Base-by-base conservation (phyloP, 495 filamentous ascomycete genomes). In the Viridothelium virens region DNA sequence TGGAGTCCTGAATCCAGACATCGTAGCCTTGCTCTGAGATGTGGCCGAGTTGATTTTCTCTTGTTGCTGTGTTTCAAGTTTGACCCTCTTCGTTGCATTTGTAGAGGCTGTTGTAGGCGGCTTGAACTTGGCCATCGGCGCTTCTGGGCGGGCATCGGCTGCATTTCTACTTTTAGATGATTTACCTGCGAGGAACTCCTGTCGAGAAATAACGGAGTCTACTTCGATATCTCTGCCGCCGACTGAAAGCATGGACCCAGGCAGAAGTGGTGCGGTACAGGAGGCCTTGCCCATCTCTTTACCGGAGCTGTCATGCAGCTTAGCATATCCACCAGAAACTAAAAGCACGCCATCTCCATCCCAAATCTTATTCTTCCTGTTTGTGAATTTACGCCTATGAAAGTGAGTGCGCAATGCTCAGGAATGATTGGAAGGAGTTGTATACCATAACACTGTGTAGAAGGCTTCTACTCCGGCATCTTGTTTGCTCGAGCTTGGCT, bases 361-460 rank as follows among this genome's bases (percentile, higher is more conserved):
- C 87, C 90, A 93, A 16, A 87, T 91, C 73, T 92, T 93, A 77
- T 92, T 84, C 76, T 92, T 93, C 74, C 91, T 93, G 14, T 77
- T 80, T 0, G 87, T 91, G 62, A 84, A 86, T 73, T 89, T 91
- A 25, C 89, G 85, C 88, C 87, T 89, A 68, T 7, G 2, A 31
- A 34, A 14, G 25, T 36, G 48, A 68, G 18, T 56, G 38, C 41
- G 46, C 25, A 2, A 4, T 50, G 2, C 11, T 59, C 11, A 38
- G 3, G 14, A 16, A 44, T n/a, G 53, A 11, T 65, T 25, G 33
- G 46, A 56, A 46, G 18, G 44, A 11, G 61, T 41, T n/a, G 65
- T 77, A 48, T 76, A 86, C 86, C 87, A 91, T 38, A 91, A 77
- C 16, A 86, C 88, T 70, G 83, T 87, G 72, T 86, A 91, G 73